Conservation (phyloP, 345 rosid species). For the Populus alba region DNA sequence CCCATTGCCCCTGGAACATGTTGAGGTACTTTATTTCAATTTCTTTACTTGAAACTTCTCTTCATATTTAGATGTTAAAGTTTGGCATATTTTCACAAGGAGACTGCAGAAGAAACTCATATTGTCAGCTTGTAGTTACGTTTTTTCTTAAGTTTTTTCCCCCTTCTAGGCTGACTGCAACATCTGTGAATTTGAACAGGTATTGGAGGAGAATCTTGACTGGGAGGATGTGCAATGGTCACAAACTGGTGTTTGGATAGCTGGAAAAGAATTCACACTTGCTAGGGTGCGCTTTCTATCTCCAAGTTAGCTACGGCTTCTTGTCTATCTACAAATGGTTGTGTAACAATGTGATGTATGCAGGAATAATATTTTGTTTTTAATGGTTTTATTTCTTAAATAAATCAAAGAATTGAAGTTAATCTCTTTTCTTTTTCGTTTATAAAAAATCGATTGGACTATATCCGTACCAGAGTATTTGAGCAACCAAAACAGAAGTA, state of each 20-base stretch:
- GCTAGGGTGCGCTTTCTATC: slow-evolving; percentile 94
- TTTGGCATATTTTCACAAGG: neutral
- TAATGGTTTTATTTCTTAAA: neutral
- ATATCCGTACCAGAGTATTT: too few species aligned
- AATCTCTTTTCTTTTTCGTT: neutral
- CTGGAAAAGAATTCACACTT: slow-evolving; percentile 80
- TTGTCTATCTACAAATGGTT: neutral
- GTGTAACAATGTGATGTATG: neutral
- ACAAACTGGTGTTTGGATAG: slow-evolving; percentile 94
- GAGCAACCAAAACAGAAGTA: too few species aligned
- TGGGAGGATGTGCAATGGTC: slow-evolving; percentile 99
- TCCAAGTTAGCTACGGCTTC: neutral
- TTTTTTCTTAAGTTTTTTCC: neutral
- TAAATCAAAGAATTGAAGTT: neutral
- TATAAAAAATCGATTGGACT: neutral
- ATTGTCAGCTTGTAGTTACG: neutral
- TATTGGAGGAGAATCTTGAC: slow-evolving; percentile 79
- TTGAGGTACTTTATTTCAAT: slow-evolving; percentile 57
- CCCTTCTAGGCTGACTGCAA: neutral
- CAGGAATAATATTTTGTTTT: neutral
- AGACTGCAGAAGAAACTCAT: neutral
- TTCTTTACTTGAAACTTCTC: neutral
- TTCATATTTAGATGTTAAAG: slow-evolving; percentile 1
- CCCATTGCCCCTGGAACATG: slow-evolving; percentile 76
- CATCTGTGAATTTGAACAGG: slow-evolving; percentile 36